Percentiles rank a stretch among this genome's conserved stretches.
Conservation (phyloP, 495 filamentous ascomycete species). For the Penicillium samsonianum region DNA sequence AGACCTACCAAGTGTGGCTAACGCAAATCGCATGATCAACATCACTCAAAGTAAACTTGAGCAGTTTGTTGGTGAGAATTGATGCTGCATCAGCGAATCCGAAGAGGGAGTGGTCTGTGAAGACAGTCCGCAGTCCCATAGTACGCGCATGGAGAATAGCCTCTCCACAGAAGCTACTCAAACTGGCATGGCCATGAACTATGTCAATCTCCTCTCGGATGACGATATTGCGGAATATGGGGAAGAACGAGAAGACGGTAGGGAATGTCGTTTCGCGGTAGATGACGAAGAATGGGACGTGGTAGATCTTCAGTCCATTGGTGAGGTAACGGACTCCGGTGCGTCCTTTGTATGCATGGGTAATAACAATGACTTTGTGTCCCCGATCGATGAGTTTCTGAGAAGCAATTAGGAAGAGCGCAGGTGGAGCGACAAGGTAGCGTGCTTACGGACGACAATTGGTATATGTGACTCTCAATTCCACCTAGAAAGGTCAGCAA, state of each 20-base stretch:
- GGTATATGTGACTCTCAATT: slow-evolving; percentile 97
- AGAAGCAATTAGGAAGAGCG: slow-evolving; percentile 17
- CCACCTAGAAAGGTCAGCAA: slow-evolving; percentile 58
- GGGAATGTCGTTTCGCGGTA: slow-evolving; percentile 95
- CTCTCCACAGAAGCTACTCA: slow-evolving; percentile 92
- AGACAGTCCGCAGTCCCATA: slow-evolving; percentile 93
- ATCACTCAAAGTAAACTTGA: slow-evolving; percentile 95
- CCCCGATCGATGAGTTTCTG: slow-evolving; percentile 92
- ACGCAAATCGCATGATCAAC: slow-evolving; percentile 98
- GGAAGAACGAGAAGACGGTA: slow-evolving; percentile 97
- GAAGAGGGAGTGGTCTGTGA: slow-evolving; percentile 97
- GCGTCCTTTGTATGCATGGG: slow-evolving; percentile 89
- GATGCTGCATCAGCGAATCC: slow-evolving; percentile 96
- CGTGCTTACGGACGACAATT: slow-evolving; percentile 69
- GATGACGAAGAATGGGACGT: slow-evolving; percentile 93
- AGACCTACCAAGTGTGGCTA: slow-evolving; percentile 84
- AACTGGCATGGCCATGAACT: slow-evolving; percentile 90
- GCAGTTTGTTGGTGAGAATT: slow-evolving; percentile 92
- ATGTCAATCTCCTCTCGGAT: slow-evolving; percentile 94
- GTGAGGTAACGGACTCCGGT: slow-evolving; percentile 96
- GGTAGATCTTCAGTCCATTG: slow-evolving; percentile 97
- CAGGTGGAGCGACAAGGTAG: background rate
- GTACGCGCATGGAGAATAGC: slow-evolving; percentile 93
- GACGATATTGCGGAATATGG: slow-evolving; percentile 92
- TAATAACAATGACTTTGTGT: slow-evolving; percentile 97